Evolutionary conservation across 2,329 filamentous ascomycete genomes (phyloP), one percentile per base, ranked within the genome.

Genomic region (Diaporthe citriasiana): DNA sequence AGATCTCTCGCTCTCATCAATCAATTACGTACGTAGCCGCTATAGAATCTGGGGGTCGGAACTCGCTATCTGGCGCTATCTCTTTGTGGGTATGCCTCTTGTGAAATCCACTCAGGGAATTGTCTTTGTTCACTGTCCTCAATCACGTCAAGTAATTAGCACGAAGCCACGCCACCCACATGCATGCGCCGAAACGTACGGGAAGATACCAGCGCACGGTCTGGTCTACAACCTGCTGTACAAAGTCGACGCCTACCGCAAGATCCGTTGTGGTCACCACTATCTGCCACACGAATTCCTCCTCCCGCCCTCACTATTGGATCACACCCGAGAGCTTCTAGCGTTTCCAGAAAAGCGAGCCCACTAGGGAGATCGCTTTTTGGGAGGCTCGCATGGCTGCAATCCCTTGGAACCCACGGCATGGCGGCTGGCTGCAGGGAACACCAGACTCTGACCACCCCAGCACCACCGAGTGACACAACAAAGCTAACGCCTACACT

Each of bases 11-110:
- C 45, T 66, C 63, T 59, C 69, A 71, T 71, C 69, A 71, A 71
- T 71, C 69, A 71, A 38, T 71, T 71, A 71, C 69, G 69, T 71
- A 57, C 35, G 45, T 60, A 60, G n/a, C 69, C 55, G 69, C 30
- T 40, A 55, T 51, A 42, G 42, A 71, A 59, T 71, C 69, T 60
- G 69, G 69, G 69, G 55, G 9, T 35, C 17, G 22, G 30, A 50
- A 30, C n/a, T 56, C 40, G 51, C 53, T 66, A 66, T 66, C 63
- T 51, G 3, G 40, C 40, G 30, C 45, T 70, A 70, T 42, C 42
- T 55, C 53, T 59, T 27, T 45, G 22, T 45, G 40, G 27, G 40
- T n/a, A 19, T 10, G 42, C 12, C 42, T 47, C 42, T 22, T 22
- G 8, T 22, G 42, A 47, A 47, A 9, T 19, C 42, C 42, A 47